These are phyloP conservation scores for Kalanchoe fedtschenkoi DNA, from an alignment of 164 flowering plant genomes.

Conservation along the genomic window DNA sequence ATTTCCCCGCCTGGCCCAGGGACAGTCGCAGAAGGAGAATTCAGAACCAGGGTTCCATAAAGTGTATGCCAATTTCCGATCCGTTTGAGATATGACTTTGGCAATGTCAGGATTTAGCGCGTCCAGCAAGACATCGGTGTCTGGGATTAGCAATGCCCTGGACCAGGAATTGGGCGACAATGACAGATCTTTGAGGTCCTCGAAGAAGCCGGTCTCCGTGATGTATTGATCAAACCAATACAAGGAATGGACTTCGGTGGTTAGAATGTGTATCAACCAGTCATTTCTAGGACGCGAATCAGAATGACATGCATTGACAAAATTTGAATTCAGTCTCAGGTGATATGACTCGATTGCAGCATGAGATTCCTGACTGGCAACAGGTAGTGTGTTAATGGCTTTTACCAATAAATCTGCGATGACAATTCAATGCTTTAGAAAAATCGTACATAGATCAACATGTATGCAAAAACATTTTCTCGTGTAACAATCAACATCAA, in stretches of 20 bases:
- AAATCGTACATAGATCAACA: too few relatives aligned
- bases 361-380: slow-evolving; percentile 31
- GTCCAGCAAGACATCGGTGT: slow-evolving; percentile 33
- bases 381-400: slow-evolving; percentile 28
- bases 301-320: slow-evolving; percentile 17
- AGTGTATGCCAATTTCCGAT: slow-evolving; percentile 29
- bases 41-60: slow-evolving; percentile 56
- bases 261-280: slow-evolving; percentile 35
- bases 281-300: slow-evolving; percentile 29
- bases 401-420: slow-evolving; percentile 32
- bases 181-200: slow-evolving; percentile 22
- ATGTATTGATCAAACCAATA: slow-evolving; percentile 38
- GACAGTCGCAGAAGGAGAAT: slow-evolving; percentile 39
- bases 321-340: slow-evolving; percentile 30
- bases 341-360: slow-evolving; percentile 50
- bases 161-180: slow-evolving; percentile 32
- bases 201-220: slow-evolving; percentile 30
- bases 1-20: slow-evolving; percentile 43
- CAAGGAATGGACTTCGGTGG: slow-evolving; percentile 35
- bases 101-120: slow-evolving; percentile 34
- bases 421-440: background rate
- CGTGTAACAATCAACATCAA: background rate
- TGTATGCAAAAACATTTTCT: too few relatives aligned
- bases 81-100: slow-evolving; percentile 38
- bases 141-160: slow-evolving; percentile 32